Conservation (phyloP, 129 eudicot genomes). For the Oenanthe sinensis region DNA sequence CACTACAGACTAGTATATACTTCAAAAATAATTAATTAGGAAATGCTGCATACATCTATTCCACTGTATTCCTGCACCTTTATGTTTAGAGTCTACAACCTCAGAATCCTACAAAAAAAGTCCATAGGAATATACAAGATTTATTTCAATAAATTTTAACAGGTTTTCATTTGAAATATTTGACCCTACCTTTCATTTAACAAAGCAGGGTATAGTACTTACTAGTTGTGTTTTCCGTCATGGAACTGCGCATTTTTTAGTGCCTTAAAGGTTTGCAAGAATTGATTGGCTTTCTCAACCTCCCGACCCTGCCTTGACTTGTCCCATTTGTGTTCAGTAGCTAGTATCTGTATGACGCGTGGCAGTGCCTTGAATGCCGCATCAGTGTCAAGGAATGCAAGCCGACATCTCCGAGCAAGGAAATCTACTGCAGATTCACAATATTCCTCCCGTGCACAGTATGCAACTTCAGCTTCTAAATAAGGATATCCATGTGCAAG, state of each 20-base stretch:
- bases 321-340: slow-evolving; percentile 81
- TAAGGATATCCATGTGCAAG: slow-evolving; percentile 95
- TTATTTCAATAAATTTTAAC: not conserved
- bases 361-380: slow-evolving; percentile 82
- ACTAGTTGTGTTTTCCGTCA: slow-evolving; percentile 80
- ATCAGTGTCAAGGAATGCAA: slow-evolving; percentile 93
- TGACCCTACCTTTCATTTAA: not conserved
- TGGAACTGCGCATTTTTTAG: slow-evolving; percentile 78
- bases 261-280: slow-evolving; percentile 80
- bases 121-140: not conserved
- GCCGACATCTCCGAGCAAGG: slow-evolving; percentile 88
- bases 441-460: slow-evolving; percentile 79
- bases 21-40: not conserved
- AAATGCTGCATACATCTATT: slow-evolving; percentile 1
- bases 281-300: slow-evolving; percentile 43
- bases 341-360: slow-evolving; percentile 66
- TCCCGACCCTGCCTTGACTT: slow-evolving; percentile 66
- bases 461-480: slow-evolving; percentile 93
- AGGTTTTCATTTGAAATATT: not conserved
- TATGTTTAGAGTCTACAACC: not conserved
- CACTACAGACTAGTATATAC: not conserved
- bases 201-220: slow-evolving; percentile 11
- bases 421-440: slow-evolving; percentile 90
- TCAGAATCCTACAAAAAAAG: not conserved
- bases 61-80: not conserved